A percentile compares a stretch with the other conserved stretches of the same genome.
Evolutionary conservation across 257 asterid species (phyloP).

Genomic region (Solanum clarkiae): DNA sequence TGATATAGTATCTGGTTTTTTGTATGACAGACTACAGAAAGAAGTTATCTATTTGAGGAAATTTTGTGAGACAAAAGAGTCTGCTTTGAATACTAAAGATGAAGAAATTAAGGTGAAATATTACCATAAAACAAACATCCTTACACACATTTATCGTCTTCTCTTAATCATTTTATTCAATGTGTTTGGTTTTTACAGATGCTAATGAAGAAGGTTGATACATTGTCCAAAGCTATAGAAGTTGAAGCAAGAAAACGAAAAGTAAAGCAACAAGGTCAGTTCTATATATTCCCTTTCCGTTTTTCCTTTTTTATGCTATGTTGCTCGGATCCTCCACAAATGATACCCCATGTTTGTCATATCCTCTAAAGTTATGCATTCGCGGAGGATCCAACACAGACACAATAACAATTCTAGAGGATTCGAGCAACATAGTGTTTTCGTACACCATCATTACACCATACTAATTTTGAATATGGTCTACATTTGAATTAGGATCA

Average conservation of each 20-base stretch:
- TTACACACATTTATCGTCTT: not conserved
- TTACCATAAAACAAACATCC: not conserved
- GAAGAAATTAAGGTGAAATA: constrained; percentile 59
- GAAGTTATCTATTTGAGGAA: constrained; percentile 71
- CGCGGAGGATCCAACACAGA: not conserved
- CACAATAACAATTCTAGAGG: not conserved
- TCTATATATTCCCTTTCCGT: not conserved
- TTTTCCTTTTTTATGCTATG: not conserved
- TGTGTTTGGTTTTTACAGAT: constrained; percentile 25
- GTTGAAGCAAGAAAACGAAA: constrained; percentile 51
- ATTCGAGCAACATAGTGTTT: not conserved
- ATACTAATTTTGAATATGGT: constrained; percentile 37
- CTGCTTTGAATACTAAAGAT: constrained; percentile 43
- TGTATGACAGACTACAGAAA: constrained; percentile 82
- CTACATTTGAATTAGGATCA: not conserved
- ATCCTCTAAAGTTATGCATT: not conserved
- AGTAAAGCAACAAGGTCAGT: constrained; percentile 56
- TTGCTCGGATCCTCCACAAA: not conserved
- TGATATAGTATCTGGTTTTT: constrained; percentile 67
- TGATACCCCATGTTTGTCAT: not conserved
- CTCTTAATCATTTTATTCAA: not conserved
- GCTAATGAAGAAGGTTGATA: constrained; percentile 57
- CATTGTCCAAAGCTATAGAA: constrained; percentile 51
- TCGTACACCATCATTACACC: constrained; percentile 25
- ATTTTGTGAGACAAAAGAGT: constrained; percentile 40